A percentile compares a stretch with the other conserved stretches of the same genome.
phyloP scores from a whole-genome alignment of 2,329 filamentous ascomycete genomes.

The Simplicillium aogashimaense region DNA sequence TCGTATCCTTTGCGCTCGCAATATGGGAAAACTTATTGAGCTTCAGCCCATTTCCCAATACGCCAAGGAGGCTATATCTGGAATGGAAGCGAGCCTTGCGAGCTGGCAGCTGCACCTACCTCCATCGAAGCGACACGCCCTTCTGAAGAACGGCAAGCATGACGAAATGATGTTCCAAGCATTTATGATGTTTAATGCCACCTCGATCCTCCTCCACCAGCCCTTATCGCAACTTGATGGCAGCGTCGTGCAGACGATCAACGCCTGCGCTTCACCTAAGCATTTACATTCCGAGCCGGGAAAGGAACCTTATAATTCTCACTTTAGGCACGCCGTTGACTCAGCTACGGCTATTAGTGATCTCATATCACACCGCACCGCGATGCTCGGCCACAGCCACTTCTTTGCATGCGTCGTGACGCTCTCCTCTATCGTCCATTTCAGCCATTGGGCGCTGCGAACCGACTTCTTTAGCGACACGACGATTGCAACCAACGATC shows the following conservation, averaged over 20 bases:
- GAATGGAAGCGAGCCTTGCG: conserved; percentile 43
- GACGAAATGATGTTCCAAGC: conserved; percentile 92
- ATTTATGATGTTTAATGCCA: conserved; percentile 62
- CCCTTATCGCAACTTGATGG: conserved; percentile 69
- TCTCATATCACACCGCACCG: conserved; percentile 62
- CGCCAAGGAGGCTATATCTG: conserved; percentile 39
- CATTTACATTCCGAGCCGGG: neutral
- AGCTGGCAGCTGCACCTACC: conserved; percentile 79
- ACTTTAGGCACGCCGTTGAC: conserved; percentile 65
- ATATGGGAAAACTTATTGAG: conserved; percentile 65
- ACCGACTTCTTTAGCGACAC: too few relatives aligned
- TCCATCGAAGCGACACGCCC: conserved; percentile 58
- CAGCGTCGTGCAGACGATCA: conserved; percentile 46
- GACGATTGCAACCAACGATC: too few relatives aligned
- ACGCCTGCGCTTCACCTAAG: conserved; percentile 45
- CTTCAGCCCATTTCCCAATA: conserved; percentile 39
- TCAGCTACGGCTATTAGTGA: conserved; percentile 70
- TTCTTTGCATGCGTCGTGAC: conserved; percentile 77
- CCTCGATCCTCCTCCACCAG: conserved; percentile 67
- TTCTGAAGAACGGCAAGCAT: conserved; percentile 58
- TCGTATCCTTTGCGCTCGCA: conserved; percentile 69
- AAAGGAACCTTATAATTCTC: conserved; percentile 38
- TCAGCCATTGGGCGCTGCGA: conserved; percentile 58
- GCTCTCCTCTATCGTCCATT: conserved; percentile 68
- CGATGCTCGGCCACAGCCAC: conserved; percentile 64